Base-by-base conservation (phyloP, 202 grass and related monocot species). In the Dendrocalamus latiflorus region DNA sequence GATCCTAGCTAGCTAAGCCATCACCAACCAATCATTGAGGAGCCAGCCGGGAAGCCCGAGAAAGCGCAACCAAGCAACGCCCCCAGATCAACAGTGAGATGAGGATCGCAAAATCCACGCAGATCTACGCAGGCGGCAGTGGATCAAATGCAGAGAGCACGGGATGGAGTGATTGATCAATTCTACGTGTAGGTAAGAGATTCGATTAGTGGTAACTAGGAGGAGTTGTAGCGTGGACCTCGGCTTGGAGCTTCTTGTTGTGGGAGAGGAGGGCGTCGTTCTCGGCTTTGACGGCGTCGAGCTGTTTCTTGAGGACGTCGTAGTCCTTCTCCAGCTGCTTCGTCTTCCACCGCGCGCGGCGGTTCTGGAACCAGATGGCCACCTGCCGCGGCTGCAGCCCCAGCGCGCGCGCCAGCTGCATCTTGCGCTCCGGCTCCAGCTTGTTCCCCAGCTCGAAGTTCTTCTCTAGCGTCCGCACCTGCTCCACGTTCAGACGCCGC, bases 331-430 rank as follows among this genome's bases (percentile, higher is more conserved):
- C 96, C 22, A 99, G 60, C 87, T 96, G 91, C 88, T 99, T 99
- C 28, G 97, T 96, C 88, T 99, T 99, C 97, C 97, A 99, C 72
- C 97, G 50, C 14, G 93, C 97, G 75, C 97, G 85, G 47, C 97
- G 84, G 85, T 99, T 99, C 88, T 99, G 97, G 80, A 99, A 99
- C 97, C 97, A 99, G 76, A 99, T 99, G 61, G 97, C 97, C 37
- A 99, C 91, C 89, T 99, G 97, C 51, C 97, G 87, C 3, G 97
- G 97, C 84, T 95, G 91, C 68, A 99, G 88, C 0, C 93, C 91
- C 37, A 99, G 87, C 25, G 89, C 93, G 70, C 84, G 83, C 10
- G 97, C 97, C 45, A 99, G 77, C 88, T 99, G 97, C 70, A 94
- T 78, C 78, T 99, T 99, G 30, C 97, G 88, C 81, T 99, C 97